These are phyloP conservation scores for Penicillium egyptiacum DNA, from an alignment of 495 filamentous ascomycete species.

Conservation along the genomic window DNA sequence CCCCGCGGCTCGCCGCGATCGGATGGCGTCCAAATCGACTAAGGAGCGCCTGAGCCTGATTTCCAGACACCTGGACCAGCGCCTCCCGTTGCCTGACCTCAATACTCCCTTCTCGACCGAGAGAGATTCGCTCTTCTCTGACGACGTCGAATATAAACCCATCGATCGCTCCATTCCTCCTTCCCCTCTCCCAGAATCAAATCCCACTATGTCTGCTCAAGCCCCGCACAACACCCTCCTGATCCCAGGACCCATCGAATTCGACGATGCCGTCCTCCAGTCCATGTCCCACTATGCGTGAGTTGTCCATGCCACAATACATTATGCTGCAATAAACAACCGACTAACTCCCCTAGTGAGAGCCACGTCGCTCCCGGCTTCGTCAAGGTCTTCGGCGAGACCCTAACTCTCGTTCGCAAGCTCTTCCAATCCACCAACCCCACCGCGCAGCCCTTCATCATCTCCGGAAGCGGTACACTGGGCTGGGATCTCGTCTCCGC, in stretches of 20 bases:
- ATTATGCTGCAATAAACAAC: not conserved
- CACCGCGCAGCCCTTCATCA: conserved; percentile 82
- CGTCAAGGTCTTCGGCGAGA: conserved; percentile 87
- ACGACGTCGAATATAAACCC: conserved; percentile 60
- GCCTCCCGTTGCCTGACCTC: conserved; percentile 57
- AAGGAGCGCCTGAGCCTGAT: conserved; percentile 75
- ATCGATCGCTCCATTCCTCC: conserved; percentile 41
- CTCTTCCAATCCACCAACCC: conserved; percentile 87
- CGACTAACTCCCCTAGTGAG: conserved; percentile 61
- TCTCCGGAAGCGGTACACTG: conserved; percentile 91
- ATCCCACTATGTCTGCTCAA: conserved; percentile 68
- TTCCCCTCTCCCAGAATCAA: conserved; percentile 19
- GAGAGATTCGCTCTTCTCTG: conserved; percentile 51
- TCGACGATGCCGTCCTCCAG: conserved; percentile 93
- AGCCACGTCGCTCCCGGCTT: conserved; percentile 87
- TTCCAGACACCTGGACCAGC: conserved; percentile 72
- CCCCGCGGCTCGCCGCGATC: conserved; percentile 45
- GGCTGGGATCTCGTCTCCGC: conserved; percentile 95
- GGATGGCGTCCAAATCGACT: conserved; percentile 58
- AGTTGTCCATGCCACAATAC: conserved; percentile 27
- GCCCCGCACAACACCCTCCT: conserved; percentile 77
- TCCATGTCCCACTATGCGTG: conserved; percentile 97
- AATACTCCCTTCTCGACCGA: conserved; percentile 70
- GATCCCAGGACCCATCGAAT: conserved; percentile 97
- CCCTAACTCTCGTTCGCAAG: conserved; percentile 81